Evolutionary conservation across 208 protist genomes (phyloP), one percentile per base, ranked within the genome.

Genomic region (Crithidia mellificae): DNA sequence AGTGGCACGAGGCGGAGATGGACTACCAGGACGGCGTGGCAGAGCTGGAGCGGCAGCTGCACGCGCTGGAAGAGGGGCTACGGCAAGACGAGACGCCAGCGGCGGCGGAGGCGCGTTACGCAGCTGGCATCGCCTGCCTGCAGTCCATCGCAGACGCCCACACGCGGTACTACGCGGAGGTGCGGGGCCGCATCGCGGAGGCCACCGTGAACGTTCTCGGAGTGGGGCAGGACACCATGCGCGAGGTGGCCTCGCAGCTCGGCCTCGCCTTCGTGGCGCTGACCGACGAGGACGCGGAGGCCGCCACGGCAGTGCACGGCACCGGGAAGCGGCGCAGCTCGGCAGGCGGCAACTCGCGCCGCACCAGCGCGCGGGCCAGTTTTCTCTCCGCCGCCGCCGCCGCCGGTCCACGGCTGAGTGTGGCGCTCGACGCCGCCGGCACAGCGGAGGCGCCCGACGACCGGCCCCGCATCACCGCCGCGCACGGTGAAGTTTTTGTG

Each of bases 1-100:
- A 71, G 29, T 81, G 82, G 63, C 77, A 82, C 27, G 84, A 89
- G 43, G 59, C 71, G n/a, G 71, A 76, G n/a, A 72, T 80, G 44
- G 85, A 92, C 67, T 80, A 90, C 76, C 75, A 80, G 29, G 90
- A 95, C 54, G 61, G 50, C 14, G 68, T 93, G 22, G 63, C 64
- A 15, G 53, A 41, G 52, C 63, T 90, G 32, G 90, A 95, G 68
- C 51, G 38, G 61, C 82, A 83, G 58, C 76, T 90, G 58, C 36
- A 54, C 43, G 44, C 50, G 11, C 39, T 83, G 20, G 63, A 80
- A 22, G 54, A 80, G 15, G 54, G 66, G 61, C 75, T 95, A 43
- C 64, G 49, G 19, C 80, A 82, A 34, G 80, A 84, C 49, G 76
- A 68, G 39, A 85, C 85, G 6, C 44, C 68, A 9, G 73, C 81